Conservation (phyloP, 2,329 filamentous ascomycete genomes). For the Berkeleyomyces basicola region DNA sequence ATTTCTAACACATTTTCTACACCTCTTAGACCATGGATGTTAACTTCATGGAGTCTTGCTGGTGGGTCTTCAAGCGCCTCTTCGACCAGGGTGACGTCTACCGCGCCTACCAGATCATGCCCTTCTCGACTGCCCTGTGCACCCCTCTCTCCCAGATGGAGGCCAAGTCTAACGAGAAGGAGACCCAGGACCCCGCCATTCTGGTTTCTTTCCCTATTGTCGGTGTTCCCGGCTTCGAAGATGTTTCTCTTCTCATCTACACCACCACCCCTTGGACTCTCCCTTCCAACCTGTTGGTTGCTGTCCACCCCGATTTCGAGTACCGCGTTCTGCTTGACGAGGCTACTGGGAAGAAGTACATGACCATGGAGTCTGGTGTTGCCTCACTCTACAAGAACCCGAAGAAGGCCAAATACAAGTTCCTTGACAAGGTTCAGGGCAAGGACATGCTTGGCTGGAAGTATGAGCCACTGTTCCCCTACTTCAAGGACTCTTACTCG, state of each 20-base stretch:
- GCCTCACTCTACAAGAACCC: constrained; percentile 59
- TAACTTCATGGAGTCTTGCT: constrained; percentile 60
- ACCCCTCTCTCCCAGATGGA: constrained; percentile 64
- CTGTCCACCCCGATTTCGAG: constrained; percentile 59
- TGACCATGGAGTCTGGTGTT: constrained; percentile 50
- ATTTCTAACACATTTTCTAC: background rate
- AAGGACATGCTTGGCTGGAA: constrained; percentile 53
- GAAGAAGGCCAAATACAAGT: constrained; percentile 60
- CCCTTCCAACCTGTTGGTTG: constrained; percentile 58
- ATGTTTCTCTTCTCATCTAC: constrained; percentile 36
- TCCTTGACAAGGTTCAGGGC: constrained; percentile 49
- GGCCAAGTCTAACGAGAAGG: constrained; percentile 59
- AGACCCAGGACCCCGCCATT: constrained; percentile 56
- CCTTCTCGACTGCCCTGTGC: constrained; percentile 57
- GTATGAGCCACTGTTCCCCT: constrained; percentile 56
- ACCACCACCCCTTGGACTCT: constrained; percentile 70
- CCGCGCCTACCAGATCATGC: constrained; percentile 57
- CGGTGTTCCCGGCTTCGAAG: constrained; percentile 41
- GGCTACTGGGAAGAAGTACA: constrained; percentile 47
- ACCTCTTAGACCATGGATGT: constrained; percentile 48
- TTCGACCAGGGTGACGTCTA: constrained; percentile 58
- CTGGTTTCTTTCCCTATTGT: constrained; percentile 55
- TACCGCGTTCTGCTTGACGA: constrained; percentile 60
- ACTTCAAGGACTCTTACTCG: constrained; percentile 56
- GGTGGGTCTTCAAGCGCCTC: constrained; percentile 65